A percentile compares a stretch with the other conserved stretches of the same genome.
Conservation (phyloP, 345 rosid species). For the Trapa incisa region DNA sequence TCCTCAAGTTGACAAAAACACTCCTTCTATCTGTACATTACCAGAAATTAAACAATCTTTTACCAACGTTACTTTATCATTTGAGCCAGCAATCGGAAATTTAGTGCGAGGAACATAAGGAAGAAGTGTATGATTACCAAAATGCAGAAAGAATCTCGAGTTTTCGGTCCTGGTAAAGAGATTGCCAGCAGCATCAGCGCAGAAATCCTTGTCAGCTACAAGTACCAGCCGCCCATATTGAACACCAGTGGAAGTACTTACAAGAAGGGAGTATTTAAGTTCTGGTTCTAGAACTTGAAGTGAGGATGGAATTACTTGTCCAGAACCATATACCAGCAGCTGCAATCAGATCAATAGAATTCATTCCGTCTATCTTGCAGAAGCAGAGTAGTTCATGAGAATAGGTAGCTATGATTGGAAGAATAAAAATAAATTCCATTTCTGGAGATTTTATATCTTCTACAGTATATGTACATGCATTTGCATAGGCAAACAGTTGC, state of each 20-base stretch:
- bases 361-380: background rate
- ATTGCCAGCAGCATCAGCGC: conserved; percentile 72
- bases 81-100: background rate
- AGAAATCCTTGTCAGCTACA: conserved; percentile 60
- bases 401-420: background rate
- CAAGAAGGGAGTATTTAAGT: conserved; percentile 57
- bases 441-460: background rate
- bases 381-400: background rate
- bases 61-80: background rate
- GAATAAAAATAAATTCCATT: background rate
- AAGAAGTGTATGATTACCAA: conserved; percentile 37
- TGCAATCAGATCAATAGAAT: conserved; percentile 23
- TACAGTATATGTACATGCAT: no score
- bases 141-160: conserved; percentile 62
- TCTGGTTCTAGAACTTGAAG: conserved; percentile 36
- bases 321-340: conserved; percentile 88
- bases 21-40: conserved; percentile 53
- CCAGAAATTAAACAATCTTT: background rate
- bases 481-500: background rate
- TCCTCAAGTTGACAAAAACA: conserved; percentile 47
- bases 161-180: conserved; percentile 44
- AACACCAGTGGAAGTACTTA: conserved; percentile 41
- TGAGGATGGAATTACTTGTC: conserved; percentile 74
- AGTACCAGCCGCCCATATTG: conserved; percentile 53
- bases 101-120: background rate